Evolutionary conservation across 164 flowering plant genomes (phyloP), one percentile per base, ranked within the genome.

Genomic region (Annona cherimola): DNA sequence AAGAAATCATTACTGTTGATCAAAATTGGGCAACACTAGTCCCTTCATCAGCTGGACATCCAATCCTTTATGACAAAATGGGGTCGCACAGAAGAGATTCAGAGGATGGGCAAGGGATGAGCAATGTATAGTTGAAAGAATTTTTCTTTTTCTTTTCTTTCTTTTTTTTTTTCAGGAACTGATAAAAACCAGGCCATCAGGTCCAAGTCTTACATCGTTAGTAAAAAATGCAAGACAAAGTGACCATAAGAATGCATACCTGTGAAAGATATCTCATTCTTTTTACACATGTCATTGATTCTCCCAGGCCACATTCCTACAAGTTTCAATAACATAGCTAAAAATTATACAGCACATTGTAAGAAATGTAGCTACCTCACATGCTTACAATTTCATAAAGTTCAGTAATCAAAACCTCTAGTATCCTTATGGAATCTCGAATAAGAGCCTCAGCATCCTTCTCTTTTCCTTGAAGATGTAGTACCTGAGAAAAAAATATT

Each of bases 301-400:
- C 92, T 63, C 90, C 96, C 66, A 71, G 87, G n/a, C 95, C 97
- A 76, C 62, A 81, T 72, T 85, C 91, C 98, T 93, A 74, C 81
- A 61, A 60, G 67, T 41, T 64, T 57, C 72, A 73, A 65, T 20
- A 66, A 43, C 42, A 63, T 46, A 73, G 55, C 39, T 61, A 67
- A 50, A 50, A 50, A 72, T 44, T 42, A 50, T 72, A 70, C 40
- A 54, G 41, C 7, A 64, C 42, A 12, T 19, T 42, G 42, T 19
- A 45, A 59, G n/a, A 64, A 61, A 69, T 35, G 45, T 55, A 26
- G 55, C 3, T 16, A 39, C 35, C n/a, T 14, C 12, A 39, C 14
- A 12, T 40, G 16, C 45, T 68, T 18, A 46, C 4, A 65, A n/a
- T 35, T 61, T 45, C 54, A 73, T 12, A 26, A 63, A 68, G 2